These are phyloP conservation scores for Hygrophila difformis DNA, from an alignment of 257 asterid genomes.

Conservation along the genomic window DNA sequence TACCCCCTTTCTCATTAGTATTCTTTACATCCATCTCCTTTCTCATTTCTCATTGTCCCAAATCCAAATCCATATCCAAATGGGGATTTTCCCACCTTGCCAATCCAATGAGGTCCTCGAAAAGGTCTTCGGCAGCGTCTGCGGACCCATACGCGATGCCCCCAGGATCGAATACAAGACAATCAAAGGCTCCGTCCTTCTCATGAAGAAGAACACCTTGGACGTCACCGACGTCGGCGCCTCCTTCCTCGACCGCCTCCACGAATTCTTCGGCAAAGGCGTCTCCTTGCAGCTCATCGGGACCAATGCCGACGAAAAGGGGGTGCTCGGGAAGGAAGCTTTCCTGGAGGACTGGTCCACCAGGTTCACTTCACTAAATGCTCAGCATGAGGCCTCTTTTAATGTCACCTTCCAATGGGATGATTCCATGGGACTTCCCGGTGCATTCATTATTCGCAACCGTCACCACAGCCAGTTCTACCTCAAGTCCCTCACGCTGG, in stretches of 20 bases:
- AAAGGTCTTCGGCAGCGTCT: no score
- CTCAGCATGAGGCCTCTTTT: slow-evolving; percentile 40
- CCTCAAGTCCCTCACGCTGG: slow-evolving; percentile 54
- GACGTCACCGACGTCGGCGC: slow-evolving; percentile 42
- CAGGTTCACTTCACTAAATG: slow-evolving; percentile 43
- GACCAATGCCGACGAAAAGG: slow-evolving; percentile 31
- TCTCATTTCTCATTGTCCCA: no score
- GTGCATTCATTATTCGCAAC: slow-evolving; percentile 62
- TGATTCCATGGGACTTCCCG: slow-evolving; percentile 60
- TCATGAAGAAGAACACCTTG: slow-evolving; percentile 60
- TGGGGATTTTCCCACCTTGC: no score
- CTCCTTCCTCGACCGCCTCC: slow-evolving; percentile 41
- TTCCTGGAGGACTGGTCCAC: slow-evolving; percentile 53
- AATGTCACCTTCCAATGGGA: slow-evolving; percentile 56
- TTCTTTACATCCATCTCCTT: no score
- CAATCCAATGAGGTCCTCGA: no score
- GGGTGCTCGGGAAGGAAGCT: slow-evolving; percentile 60
- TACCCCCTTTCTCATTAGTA: no score
- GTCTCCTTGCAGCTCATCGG: slow-evolving; percentile 65
- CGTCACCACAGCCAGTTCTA: slow-evolving; percentile 64
- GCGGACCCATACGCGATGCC: no score
- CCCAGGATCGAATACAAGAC: no score
- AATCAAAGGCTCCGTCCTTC: no score
- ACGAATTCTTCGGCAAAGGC: slow-evolving; percentile 48
- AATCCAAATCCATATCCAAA: no score